Conservation (phyloP, 768 basidiomycete genomes). For the Rhizopogon vesiculosus region DNA sequence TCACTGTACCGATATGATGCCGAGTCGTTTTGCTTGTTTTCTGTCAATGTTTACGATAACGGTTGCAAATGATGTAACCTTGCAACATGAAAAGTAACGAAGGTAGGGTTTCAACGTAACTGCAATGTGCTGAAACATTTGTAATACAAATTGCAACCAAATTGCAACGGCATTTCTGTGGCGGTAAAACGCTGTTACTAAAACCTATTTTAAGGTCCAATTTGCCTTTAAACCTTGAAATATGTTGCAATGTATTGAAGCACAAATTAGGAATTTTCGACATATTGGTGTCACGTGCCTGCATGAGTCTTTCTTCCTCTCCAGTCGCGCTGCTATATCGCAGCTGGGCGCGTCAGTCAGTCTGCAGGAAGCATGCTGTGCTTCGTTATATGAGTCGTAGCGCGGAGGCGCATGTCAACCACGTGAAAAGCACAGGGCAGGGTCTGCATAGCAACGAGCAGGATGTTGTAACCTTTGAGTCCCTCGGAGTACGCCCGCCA, state of each 20-base stretch:
- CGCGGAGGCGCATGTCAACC: slow-evolving; percentile 15
- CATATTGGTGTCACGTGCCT: slow-evolving; percentile 10
- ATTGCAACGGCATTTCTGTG: no score
- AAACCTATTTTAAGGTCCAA: no score
- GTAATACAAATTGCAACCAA: no score
- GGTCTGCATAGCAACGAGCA: background rate
- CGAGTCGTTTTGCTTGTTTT: background rate
- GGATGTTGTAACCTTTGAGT: slow-evolving; percentile 35
- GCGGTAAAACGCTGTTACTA: no score
- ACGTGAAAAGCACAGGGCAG: slow-evolving; percentile 1
- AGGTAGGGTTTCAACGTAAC: no score
- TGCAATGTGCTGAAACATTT: no score
- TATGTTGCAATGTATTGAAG: no score
- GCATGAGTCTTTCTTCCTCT: slow-evolving; percentile 21
- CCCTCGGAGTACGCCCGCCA: slow-evolving; percentile 45
- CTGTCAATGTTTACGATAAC: no score
- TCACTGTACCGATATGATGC: background rate
- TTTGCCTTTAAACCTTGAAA: no score
- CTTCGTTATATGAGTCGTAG: slow-evolving; percentile 23
- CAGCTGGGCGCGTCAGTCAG: slow-evolving; percentile 10
- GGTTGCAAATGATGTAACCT: no score
- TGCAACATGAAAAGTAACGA: no score
- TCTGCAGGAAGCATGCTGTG: slow-evolving; percentile 15
- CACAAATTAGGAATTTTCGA: no score
- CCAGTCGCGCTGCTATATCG: background rate